Base-by-base conservation (phyloP, 768 basidiomycete species). In the Suillus hirtellus region DNA sequence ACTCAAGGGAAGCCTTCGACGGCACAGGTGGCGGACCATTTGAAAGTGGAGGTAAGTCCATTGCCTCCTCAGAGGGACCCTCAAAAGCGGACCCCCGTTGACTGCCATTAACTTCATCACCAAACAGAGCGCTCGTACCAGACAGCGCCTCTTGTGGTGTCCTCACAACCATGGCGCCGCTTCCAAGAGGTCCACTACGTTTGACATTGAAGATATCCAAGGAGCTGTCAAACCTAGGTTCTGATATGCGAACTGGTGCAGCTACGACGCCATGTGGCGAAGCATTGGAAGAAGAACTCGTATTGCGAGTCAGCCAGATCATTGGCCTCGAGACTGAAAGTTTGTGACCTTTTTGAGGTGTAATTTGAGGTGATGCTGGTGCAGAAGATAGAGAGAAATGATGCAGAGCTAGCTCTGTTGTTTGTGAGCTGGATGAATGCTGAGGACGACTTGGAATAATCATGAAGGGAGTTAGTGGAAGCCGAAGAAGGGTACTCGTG, bases 131-230 rank as follows among this genome's bases (percentile, higher is more conserved):
- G 24, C 49, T 55, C 24, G 79, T 64, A 54, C 76, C 72, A 35
- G 73, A 78, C 37, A 94, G 78, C 24, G 92, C 92, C 61, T 94
- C 92, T 66, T 89, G 86, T 9, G 92, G 92, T 0, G 92, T 93
- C 62, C 87, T 80, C 43, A 93, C 92, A 37, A 94, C 79, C 1
- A 81, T 88, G 15, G 92, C 92, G 46, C 92, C 90, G 21, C 83
- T 71, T n/a, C 89, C 91, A 21, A 91, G 82, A 3, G 78, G 73
- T 2, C 85, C 85, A 49, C 74, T 79, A 14, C 85, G 81, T 15
- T 64, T 70, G 24, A 63, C 42, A 59, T 59, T 49, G 37, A 78
- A 61, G 4, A 70, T 69, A 12, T 79, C 76, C 5, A 79, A 64
- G 50, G 73, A 73, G 65, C 73, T 73, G 9, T 72, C 65, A 8